phyloP scores from a whole-genome alignment of 148 eudicot genomes.

The Simmondsia chinensis region DNA sequence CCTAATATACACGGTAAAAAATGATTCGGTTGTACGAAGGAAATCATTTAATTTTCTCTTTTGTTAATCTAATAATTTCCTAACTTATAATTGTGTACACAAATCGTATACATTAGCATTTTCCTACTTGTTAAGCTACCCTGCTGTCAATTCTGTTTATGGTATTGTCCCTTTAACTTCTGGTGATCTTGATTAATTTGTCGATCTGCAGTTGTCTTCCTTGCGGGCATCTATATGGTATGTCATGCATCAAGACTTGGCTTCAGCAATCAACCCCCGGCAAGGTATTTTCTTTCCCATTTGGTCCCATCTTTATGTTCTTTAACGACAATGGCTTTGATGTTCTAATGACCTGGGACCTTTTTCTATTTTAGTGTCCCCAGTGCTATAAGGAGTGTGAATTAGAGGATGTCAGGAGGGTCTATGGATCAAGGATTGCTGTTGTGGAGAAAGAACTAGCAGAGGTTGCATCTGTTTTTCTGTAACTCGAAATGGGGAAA shows the following conservation, averaged over 20 bases:
- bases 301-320: no score
- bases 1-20: no score
- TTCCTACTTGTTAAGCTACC: not conserved
- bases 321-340: not conserved
- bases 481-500: no score
- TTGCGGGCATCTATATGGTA: constrained; percentile 17
- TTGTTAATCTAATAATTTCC: no score
- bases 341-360: not conserved
- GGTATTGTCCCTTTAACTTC: not conserved
- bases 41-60: no score
- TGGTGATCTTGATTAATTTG: not conserved
- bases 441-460: constrained; percentile 1
- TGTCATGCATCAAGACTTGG: constrained; percentile 16
- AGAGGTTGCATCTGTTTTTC: not conserved
- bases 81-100: no score
- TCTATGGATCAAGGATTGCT: constrained; percentile 6
- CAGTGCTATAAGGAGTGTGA: constrained; percentile 7
- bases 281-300: constrained; percentile 3
- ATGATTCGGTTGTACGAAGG: no score
- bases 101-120: no score
- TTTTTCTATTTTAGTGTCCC: constrained; percentile 13
- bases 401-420: constrained; percentile 3
- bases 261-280: constrained; percentile 3
- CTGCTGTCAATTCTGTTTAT: not conserved
- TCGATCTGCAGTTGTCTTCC: constrained; percentile 13